These are phyloP conservation scores for Lenwebbia sp. DNA, from an alignment of 345 rosid species.

Conservation along the genomic window DNA sequence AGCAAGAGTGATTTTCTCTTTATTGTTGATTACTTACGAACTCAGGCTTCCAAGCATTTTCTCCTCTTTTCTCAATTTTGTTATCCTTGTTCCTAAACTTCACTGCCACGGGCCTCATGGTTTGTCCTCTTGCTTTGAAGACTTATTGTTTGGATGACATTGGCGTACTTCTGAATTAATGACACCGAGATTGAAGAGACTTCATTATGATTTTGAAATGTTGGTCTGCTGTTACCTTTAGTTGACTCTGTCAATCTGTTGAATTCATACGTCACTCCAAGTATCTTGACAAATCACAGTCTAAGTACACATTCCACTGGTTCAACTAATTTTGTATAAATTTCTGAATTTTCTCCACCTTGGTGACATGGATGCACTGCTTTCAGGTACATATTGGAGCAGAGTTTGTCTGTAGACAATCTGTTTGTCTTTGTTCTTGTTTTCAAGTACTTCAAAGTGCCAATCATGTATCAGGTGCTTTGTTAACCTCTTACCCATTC, in stretches of 20 bases:
- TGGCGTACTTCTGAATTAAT: neutral
- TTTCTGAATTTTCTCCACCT: neutral
- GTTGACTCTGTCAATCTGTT: neutral
- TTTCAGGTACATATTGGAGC: slow-evolving; percentile 91
- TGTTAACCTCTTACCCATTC: neutral
- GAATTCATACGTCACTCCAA: neutral
- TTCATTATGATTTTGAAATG: neutral
- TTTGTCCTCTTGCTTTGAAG: neutral
- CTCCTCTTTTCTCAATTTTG: neutral
- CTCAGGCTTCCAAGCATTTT: neutral
- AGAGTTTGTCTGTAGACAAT: slow-evolving; percentile 96
- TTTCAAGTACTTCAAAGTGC: slow-evolving; percentile 95
- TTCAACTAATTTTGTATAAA: neutral
- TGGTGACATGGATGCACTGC: neutral
- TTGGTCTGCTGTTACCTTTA: neutral
- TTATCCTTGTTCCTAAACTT: neutral
- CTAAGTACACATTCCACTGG: neutral
- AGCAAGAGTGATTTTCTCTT: neutral
- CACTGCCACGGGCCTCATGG: neutral
- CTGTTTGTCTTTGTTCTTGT: slow-evolving; percentile 85
- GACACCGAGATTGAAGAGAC: neutral
- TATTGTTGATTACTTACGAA: neutral
- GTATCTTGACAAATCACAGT: neutral
- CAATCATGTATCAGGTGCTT: slow-evolving; percentile 74
- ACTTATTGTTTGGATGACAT: neutral